Conservation (phyloP, 2,329 filamentous ascomycete species). For the Colletotrichum tamarilloi region DNA sequence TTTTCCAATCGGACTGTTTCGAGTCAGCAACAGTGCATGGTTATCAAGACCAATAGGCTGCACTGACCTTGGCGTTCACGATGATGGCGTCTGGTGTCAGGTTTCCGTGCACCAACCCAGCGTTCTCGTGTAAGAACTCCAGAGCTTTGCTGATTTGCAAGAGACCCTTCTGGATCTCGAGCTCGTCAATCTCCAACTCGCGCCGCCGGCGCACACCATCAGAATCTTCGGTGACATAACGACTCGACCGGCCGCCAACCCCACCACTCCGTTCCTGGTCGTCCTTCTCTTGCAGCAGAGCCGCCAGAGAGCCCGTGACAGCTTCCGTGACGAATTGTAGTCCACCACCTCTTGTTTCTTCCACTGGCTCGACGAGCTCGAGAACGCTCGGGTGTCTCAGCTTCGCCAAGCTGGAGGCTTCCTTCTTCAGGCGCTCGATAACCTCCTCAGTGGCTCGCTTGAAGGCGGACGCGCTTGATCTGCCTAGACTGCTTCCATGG, state of each 20-base stretch:
- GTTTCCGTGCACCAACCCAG: constrained; percentile 92
- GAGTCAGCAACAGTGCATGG: constrained; percentile 42
- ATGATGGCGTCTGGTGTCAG: constrained; percentile 93
- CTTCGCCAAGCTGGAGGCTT: constrained; percentile 88
- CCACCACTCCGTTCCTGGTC: constrained; percentile 80
- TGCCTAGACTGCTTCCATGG: constrained; percentile 69
- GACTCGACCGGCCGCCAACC: constrained; percentile 76
- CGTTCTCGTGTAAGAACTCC: constrained; percentile 95
- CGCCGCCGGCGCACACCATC: constrained; percentile 78
- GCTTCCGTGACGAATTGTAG: constrained; percentile 96
- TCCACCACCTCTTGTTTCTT: constrained; percentile 91
- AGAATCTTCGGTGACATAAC: constrained; percentile 83
- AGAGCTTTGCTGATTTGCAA: constrained; percentile 93
- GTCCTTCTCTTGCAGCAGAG: constrained; percentile 87
- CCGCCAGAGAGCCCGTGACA: constrained; percentile 88
- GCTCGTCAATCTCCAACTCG: constrained; percentile 93
- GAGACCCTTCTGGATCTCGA: constrained; percentile 97
- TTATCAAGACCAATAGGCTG: neutral
- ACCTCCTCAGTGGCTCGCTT: constrained; percentile 91
- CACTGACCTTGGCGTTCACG: constrained; percentile 86
- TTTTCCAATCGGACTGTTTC: constrained; percentile 92
- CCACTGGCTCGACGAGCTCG: constrained; percentile 93
- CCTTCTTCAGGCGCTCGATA: constrained; percentile 88
- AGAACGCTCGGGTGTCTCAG: constrained; percentile 92
- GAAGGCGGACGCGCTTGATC: constrained; percentile 73